A percentile compares a stretch with the other conserved stretches of the same genome.
Evolutionary conservation across 164 flowering plant genomes (phyloP).

Genomic region (Piper longum): DNA sequence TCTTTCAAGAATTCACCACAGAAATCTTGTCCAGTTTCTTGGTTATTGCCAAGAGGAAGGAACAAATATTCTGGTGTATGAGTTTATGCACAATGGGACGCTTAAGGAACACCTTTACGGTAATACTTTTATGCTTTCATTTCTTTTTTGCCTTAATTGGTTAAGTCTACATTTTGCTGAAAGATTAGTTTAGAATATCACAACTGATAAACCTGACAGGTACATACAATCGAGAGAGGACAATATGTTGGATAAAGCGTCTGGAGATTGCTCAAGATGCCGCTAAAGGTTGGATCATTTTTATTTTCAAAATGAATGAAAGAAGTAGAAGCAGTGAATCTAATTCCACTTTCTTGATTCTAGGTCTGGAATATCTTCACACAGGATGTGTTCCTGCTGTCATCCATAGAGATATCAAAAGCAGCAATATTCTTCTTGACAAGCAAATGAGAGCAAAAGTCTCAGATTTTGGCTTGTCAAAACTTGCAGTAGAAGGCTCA

Average conservation of each 20-base stretch:
- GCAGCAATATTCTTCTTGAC: constrained; percentile 81
- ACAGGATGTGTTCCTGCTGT: constrained; percentile 84
- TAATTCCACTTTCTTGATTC: too few relatives aligned
- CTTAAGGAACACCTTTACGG: constrained; percentile 97
- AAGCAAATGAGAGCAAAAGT: constrained; percentile 95
- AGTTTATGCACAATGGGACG: constrained; percentile 97
- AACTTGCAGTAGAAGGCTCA: constrained; percentile 84
- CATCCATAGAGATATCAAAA: constrained; percentile 91
- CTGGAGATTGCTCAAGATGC: constrained; percentile 99
- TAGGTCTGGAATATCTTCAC: too few relatives aligned
- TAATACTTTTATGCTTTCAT: constrained; percentile 10
- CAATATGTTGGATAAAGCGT: constrained; percentile 80
- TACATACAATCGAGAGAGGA: constrained; percentile 36
- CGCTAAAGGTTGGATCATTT: constrained; percentile 53
- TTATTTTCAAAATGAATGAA: too few relatives aligned
- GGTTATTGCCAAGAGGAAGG: constrained; percentile 88
- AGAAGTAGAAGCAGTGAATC: neutral
- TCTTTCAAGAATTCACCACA: constrained; percentile 96
- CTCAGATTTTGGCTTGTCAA: constrained; percentile 93
- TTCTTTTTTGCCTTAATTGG: too few relatives aligned
- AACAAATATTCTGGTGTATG: constrained; percentile 77
- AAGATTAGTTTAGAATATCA: too few relatives aligned
- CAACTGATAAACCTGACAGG: constrained; percentile 20
- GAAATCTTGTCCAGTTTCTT: constrained; percentile 86
- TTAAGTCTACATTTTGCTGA: neutral